Evolutionary conservation across 768 basidiomycete genomes (phyloP).

Genomic region (Leccinum truebloodii): DNA sequence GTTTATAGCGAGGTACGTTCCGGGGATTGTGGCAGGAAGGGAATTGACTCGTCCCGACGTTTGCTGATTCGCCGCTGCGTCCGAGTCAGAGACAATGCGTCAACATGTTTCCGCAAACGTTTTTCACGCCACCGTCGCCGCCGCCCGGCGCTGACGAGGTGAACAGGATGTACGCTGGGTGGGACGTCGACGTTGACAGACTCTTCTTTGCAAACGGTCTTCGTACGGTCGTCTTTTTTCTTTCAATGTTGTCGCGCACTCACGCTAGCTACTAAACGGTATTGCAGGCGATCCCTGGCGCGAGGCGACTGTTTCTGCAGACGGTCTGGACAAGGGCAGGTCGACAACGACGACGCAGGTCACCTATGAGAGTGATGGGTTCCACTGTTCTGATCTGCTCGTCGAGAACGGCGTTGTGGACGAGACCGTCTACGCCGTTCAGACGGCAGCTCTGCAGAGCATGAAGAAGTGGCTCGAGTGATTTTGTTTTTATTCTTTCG

Average conservation of each 20-base stretch:
- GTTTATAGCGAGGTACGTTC: neutral
- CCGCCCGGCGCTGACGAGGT: neutral
- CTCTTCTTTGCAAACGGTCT: neutral
- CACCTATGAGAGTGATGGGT: neutral
- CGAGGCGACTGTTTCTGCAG: constrained; percentile 66
- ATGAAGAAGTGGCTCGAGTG: neutral
- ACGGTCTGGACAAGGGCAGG: constrained; percentile 38
- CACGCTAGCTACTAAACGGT: neutral
- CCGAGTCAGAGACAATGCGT: neutral
- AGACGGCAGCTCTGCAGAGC: neutral
- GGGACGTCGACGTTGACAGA: neutral
- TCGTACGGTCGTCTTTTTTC: neutral
- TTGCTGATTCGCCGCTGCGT: neutral
- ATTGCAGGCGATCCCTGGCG: constrained; percentile 69
- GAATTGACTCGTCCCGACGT: neutral
- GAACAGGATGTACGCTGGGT: neutral
- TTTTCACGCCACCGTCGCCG: neutral
- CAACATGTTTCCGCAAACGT: neutral
- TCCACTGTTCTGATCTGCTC: neutral
- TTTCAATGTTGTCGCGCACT: neutral
- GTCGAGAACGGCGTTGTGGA: neutral
- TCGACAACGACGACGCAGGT: neutral
- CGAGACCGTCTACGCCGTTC: neutral
- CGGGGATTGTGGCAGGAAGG: neutral
- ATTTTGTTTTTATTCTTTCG: neutral